Evolutionary conservation across 768 basidiomycete species (phyloP).

Genomic region (Panus rudis): DNA sequence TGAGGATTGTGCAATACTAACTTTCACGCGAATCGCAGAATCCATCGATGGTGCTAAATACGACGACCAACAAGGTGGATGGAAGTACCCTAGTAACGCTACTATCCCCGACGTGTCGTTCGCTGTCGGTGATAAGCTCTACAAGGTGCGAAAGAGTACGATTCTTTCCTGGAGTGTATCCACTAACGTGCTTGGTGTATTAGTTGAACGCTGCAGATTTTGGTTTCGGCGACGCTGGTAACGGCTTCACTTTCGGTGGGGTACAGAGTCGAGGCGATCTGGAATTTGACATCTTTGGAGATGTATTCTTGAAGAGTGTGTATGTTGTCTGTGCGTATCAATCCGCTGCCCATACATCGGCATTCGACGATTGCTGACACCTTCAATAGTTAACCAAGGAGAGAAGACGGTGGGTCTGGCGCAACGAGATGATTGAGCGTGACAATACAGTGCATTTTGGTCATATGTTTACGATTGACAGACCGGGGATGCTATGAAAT

Average conservation of each 20-base stretch:
- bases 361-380: background rate
- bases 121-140: conserved; percentile 27
- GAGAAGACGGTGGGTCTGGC: conserved; percentile 22
- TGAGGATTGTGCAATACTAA: background rate
- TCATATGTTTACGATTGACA: too few species aligned
- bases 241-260: conserved; percentile 21
- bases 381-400: conserved; percentile 19
- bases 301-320: conserved; percentile 27
- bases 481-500: too few species aligned
- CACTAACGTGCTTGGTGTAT: background rate
- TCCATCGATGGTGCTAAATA: conserved; percentile 28
- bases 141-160: conserved; percentile 21
- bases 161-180: background rate
- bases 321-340: conserved; percentile 26
- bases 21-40: conserved; percentile 18
- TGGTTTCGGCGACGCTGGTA: conserved; percentile 19
- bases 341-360: background rate
- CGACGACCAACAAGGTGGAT: conserved; percentile 30
- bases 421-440: conserved; percentile 18
- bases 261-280: conserved; percentile 27
- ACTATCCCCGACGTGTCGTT: conserved; percentile 25
- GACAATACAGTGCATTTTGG: too few species aligned
- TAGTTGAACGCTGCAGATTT: conserved; percentile 19
- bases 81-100: conserved; percentile 28
- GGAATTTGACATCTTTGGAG: conserved; percentile 26